A percentile compares a stretch with the other conserved stretches of the same genome.
phyloP scores from a whole-genome alignment of 331 rosid genomes.

The Quercus tomentella region DNA sequence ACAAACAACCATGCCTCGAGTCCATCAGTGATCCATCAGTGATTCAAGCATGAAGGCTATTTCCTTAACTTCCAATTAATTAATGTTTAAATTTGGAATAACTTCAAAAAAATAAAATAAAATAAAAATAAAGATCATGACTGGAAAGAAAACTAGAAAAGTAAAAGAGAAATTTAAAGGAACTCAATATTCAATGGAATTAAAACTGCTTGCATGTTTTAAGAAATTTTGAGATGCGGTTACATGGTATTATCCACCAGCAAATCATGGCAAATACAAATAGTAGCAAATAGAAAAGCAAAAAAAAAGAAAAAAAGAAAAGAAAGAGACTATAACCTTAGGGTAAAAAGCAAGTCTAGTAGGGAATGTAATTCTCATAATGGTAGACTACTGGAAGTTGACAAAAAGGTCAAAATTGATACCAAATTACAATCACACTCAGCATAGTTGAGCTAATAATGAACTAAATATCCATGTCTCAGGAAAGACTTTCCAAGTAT shows the following conservation, averaged over 20 bases:
- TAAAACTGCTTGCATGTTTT: neutral
- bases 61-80: neutral
- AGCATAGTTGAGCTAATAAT: neutral
- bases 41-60: too few relatives aligned
- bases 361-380: neutral
- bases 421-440: neutral
- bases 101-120: neutral
- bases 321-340: too few relatives aligned
- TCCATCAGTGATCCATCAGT: too few relatives aligned
- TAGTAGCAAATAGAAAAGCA: neutral
- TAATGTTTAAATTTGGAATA: neutral
- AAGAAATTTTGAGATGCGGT: neutral
- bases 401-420: neutral
- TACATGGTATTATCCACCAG: neutral
- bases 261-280: neutral
- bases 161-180: too few relatives aligned
- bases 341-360: neutral
- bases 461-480: neutral
- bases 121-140: too few relatives aligned
- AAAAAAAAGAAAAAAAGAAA: too few relatives aligned
- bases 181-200: neutral
- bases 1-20: neutral
- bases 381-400: neutral
- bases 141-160: too few relatives aligned
- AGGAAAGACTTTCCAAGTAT: neutral